Base-by-base conservation (phyloP, 2,329 filamentous ascomycete genomes). In the Xylaria sp. region DNA sequence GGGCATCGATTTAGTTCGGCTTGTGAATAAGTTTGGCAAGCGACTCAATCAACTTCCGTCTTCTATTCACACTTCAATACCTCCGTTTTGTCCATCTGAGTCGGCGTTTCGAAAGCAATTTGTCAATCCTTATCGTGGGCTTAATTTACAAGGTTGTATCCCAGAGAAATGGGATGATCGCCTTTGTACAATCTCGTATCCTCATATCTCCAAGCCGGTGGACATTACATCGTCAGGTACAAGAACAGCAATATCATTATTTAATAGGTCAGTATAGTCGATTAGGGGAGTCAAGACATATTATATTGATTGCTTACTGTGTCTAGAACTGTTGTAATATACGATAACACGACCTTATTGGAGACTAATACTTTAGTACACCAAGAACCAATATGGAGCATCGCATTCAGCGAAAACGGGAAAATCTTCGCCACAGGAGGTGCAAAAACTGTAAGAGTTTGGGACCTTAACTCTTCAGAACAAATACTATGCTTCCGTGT, bases 31-130 rank as follows among this genome's bases (percentile, higher is more conserved):
- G 20, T 77, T 77, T 20, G 66, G 69, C 7, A 57, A 59, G 3
- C 57, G 59, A 48, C 61, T 74, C 2, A 63, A 33, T 6, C 49
- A 53, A 2, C 66, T 31, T 10, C 76, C 75, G 0, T 54, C 63
- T 3, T 66, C 69, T 2, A 76, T 77, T n/a, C 70, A 74, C 28
- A 66, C 72, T 13, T 68, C 71, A 1, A 76, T 77, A 6, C 72
- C 74, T 4, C 72, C 74, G 0, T 76, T 77, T 31, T 77, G 75
- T 31, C 75, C 75, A 0, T 51, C 62, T 1, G 63, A 68, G n/a
- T 77, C 75, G 1, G 68, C 66, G 1, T 61, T 77, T 9, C 58
- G 68, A 9, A 68, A 69, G n/a, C 69, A 74, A 20, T 76, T 76
- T 13, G 54, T 44, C 0, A 59, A 15, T 9, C 54, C 72, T 1